phyloP scores from a whole-genome alignment of 2,329 filamentous ascomycete species.

The Acrodontium crateriforme region DNA sequence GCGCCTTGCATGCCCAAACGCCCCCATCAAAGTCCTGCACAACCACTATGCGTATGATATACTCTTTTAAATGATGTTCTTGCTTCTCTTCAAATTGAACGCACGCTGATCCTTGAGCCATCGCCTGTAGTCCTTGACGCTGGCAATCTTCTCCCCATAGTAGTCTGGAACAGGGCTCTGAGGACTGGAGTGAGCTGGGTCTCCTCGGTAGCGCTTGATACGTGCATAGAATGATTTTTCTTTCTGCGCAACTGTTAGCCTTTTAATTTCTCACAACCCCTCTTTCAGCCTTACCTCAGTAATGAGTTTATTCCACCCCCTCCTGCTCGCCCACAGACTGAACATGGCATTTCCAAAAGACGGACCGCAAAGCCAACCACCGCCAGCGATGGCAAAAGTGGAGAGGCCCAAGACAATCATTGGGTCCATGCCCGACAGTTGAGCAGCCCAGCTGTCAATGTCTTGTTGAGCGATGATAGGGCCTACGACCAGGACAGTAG shows the following conservation, averaged over 20 bases:
- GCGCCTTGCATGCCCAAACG: no score
- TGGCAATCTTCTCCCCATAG: constrained; percentile 96
- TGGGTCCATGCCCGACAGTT: constrained; percentile 71
- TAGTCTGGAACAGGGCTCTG: constrained; percentile 93
- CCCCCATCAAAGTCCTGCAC: no score
- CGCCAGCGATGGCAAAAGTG: constrained; percentile 60
- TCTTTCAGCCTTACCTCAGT: constrained; percentile 36
- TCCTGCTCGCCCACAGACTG: constrained; percentile 57
- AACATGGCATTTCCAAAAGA: constrained; percentile 70
- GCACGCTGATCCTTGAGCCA: constrained; percentile 97
- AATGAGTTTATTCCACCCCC: constrained; percentile 49
- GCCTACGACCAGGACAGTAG: constrained; percentile 48
- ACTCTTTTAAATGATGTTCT: constrained; percentile 43
- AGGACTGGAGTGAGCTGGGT: constrained; percentile 76
- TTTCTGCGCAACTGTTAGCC: constrained; percentile 42
- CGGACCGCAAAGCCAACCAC: constrained; percentile 80
- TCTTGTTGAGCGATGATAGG: constrained; percentile 55
- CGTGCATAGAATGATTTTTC: constrained; percentile 87
- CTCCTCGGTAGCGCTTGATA: constrained; percentile 83
- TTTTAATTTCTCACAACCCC: neutral
- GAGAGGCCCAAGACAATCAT: constrained; percentile 72
- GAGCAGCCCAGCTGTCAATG: constrained; percentile 52
- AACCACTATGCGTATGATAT: no score
- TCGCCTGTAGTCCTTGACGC: constrained; percentile 76
- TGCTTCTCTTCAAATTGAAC: constrained; percentile 78